These are phyloP conservation scores for Schizothecium vesticola DNA, from an alignment of 495 filamentous ascomycete species.

Conservation along the genomic window DNA sequence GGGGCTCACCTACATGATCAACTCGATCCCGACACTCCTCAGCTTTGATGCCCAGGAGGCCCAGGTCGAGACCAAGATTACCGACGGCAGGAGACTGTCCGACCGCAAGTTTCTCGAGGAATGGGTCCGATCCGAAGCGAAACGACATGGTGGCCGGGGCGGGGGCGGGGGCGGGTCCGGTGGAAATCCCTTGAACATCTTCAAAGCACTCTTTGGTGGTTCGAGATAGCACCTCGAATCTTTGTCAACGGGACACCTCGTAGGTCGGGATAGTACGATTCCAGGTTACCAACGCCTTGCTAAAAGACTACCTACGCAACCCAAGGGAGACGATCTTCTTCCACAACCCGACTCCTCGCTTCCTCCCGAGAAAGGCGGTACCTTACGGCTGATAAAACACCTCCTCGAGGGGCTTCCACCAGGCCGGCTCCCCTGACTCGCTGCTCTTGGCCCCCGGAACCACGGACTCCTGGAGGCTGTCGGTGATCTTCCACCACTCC, in stretches of 20 bases:
- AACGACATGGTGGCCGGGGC: slow-evolving; percentile 44
- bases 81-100: slow-evolving; percentile 47
- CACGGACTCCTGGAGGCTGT: slow-evolving; percentile 60
- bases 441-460: slow-evolving; percentile 59
- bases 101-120: slow-evolving; percentile 50
- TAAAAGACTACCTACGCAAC: background rate
- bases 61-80: slow-evolving; percentile 49
- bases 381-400: slow-evolving; percentile 60
- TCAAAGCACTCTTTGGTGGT: slow-evolving; percentile 44
- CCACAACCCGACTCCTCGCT: background rate
- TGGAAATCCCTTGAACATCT: slow-evolving; percentile 8
- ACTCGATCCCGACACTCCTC: slow-evolving; percentile 60
- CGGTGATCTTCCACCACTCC: slow-evolving; percentile 77
- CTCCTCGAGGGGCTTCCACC: slow-evolving; percentile 69
- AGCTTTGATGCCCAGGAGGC: slow-evolving; percentile 59
- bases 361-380: background rate
- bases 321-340: background rate
- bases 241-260: background rate
- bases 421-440: slow-evolving; percentile 54
- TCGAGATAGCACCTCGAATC: slow-evolving; percentile 3
- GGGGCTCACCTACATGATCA: slow-evolving; percentile 56
- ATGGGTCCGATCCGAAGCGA: slow-evolving; percentile 55
- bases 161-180: slow-evolving; percentile 30
- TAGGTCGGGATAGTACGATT: background rate
- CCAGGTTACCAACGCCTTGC: background rate